phyloP scores from a whole-genome alignment of 2,329 filamentous ascomycete species.

The Golovinomyces cichoracearum region DNA sequence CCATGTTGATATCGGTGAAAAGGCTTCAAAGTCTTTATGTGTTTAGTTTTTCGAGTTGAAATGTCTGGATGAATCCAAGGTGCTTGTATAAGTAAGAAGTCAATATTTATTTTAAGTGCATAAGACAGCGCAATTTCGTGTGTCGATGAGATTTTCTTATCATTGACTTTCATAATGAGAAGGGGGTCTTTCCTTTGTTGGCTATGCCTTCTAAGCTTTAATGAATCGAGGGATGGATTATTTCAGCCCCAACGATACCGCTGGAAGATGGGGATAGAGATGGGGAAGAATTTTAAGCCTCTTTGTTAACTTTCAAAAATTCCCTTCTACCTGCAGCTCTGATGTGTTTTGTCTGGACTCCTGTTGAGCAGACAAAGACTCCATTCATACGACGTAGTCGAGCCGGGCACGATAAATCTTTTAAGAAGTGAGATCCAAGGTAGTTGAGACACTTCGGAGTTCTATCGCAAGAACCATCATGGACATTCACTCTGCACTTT shows the following conservation, averaged over 20 bases:
- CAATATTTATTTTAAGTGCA: background rate
- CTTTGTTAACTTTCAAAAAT: background rate
- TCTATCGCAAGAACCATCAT: background rate
- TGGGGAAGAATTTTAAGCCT: background rate
- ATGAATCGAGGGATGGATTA: background rate
- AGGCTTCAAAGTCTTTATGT: background rate
- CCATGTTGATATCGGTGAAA: background rate
- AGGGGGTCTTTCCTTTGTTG: background rate
- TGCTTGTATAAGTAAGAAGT: background rate
- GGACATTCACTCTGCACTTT: background rate
- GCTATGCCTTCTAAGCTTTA: background rate
- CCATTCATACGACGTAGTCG: background rate
- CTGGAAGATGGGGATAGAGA: background rate
- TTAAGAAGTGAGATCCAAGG: background rate
- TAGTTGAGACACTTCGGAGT: background rate
- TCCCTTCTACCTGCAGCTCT: background rate
- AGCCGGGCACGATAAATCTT: no score
- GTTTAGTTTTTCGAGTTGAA: background rate
- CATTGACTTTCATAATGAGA: slow-evolving; percentile 1
- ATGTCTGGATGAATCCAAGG: background rate
- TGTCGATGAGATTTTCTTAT: background rate
- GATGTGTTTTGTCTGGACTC: background rate
- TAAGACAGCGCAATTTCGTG: background rate
- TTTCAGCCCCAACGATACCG: background rate
- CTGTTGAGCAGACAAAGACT: background rate